Percentiles rank a stretch among this genome's conserved stretches.
Evolutionary conservation across 1,284 basidiomycete genomes (phyloP).

Genomic region (Papiliotrema flavescens): DNA sequence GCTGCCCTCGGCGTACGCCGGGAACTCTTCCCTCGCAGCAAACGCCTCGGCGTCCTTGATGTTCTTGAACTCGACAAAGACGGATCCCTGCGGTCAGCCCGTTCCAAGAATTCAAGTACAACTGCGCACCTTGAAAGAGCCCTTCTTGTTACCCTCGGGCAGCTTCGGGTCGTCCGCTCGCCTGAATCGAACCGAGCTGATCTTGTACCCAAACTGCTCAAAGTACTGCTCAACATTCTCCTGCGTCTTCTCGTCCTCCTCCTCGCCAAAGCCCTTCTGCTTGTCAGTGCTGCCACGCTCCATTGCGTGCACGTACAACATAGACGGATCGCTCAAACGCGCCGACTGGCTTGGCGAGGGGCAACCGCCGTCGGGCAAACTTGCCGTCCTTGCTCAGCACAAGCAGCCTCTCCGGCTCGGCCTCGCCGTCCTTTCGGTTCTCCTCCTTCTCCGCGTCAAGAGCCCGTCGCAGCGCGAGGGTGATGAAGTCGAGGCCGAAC

Average conservation of each 20-base stretch:
- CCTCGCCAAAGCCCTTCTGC: conserved; percentile 86
- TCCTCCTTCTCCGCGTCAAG: conserved; percentile 26
- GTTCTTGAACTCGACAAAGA: conserved; percentile 86
- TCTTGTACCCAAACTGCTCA: conserved; percentile 65
- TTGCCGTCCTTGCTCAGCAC: conserved; percentile 66
- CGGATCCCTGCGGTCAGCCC: conserved; percentile 64
- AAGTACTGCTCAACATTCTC: conserved; percentile 78
- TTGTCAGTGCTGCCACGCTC: conserved; percentile 2
- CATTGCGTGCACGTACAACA: conserved; percentile 58
- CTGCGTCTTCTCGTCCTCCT: conserved; percentile 64
- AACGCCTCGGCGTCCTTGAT: conserved; percentile 69
- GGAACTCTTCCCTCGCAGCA: conserved; percentile 73
- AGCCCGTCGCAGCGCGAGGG: conserved; percentile 59
- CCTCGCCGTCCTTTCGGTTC: neutral
- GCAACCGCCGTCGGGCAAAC: conserved; percentile 69
- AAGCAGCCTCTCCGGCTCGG: conserved; percentile 57
- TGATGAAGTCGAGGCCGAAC: conserved; percentile 63
- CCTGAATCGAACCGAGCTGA: conserved; percentile 78
- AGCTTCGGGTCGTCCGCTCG: conserved; percentile 56
- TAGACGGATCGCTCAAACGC: conserved; percentile 77
- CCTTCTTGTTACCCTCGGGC: conserved; percentile 21
- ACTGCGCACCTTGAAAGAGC: conserved; percentile 25
- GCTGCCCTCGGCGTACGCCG: conserved; percentile 64
- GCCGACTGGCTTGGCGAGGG: conserved; percentile 60
- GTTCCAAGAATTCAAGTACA: no score